Evolutionary conservation across 2,329 filamentous ascomycete species (phyloP).

Genomic region (Elsinoe arachidis): DNA sequence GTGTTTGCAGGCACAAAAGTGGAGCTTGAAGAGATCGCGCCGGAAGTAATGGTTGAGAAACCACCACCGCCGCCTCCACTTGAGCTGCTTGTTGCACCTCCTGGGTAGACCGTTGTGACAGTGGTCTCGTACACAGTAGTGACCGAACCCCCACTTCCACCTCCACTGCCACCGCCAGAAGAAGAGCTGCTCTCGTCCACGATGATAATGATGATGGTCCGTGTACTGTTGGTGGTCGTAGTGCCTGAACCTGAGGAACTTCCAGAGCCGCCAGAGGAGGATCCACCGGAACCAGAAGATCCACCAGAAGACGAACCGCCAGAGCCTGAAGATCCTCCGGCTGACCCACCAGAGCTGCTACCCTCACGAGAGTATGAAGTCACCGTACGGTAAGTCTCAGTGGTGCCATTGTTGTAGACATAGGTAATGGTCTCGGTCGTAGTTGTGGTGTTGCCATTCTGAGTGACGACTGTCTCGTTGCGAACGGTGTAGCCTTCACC

Average conservation of each 20-base stretch:
- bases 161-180: background rate
- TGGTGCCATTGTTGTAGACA: slow-evolving; percentile 7
- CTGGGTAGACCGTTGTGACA: background rate
- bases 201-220: slow-evolving; percentile 10
- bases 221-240: background rate
- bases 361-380: background rate
- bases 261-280: slow-evolving; percentile 5
- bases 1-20: background rate
- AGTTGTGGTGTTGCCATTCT: background rate
- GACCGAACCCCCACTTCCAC: background rate
- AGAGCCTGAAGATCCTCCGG: slow-evolving; percentile 8
- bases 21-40: background rate
- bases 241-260: background rate
- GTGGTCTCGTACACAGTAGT: slow-evolving; percentile 4
- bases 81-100: background rate
- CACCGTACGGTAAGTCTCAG: background rate
- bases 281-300: slow-evolving; percentile 4
- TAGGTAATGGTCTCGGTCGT: background rate
- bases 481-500: slow-evolving; percentile 15
- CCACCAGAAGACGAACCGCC: slow-evolving; percentile 5
- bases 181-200: background rate
- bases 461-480: slow-evolving; percentile 3
- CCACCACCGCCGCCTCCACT: background rate
- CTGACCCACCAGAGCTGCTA: background rate
- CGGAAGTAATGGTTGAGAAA: slow-evolving; percentile 1